Conservation (phyloP, 352 stramenopile genomes). For the Globisporangium lucens region DNA sequence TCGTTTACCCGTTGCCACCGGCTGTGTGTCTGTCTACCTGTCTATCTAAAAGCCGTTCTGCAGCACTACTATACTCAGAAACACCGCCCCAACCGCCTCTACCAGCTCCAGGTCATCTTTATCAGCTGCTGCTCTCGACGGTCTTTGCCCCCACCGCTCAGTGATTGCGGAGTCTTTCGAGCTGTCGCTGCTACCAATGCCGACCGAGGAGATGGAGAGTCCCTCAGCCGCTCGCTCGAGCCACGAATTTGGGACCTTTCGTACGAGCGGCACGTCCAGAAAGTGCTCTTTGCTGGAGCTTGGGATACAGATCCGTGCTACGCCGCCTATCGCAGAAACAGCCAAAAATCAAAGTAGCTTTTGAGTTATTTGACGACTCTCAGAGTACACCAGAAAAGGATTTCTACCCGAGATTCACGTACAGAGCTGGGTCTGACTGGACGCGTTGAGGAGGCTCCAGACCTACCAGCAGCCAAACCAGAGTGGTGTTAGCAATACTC, state of each 20-base stretch:
- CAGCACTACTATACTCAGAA: constrained; percentile 34
- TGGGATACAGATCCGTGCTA: constrained; percentile 31
- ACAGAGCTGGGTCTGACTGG: constrained; percentile 41
- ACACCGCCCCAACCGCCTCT: constrained; percentile 23
- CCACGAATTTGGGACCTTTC: constrained; percentile 14
- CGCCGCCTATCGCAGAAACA: constrained; percentile 23
- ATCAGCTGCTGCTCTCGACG: background rate
- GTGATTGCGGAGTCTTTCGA: background rate
- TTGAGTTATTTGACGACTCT: background rate
- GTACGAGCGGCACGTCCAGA: constrained; percentile 37
- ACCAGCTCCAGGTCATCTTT: background rate
- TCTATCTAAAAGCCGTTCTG: constrained; percentile 17
- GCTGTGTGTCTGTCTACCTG: no score
- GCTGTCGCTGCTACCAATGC: no score
- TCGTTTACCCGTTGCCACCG: background rate
- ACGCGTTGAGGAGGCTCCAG: constrained; percentile 37
- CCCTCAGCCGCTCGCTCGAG: constrained; percentile 22
- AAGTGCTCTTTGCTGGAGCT: constrained; percentile 36
- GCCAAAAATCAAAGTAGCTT: background rate
- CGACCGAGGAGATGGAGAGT: constrained; percentile 4
- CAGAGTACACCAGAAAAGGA: background rate
- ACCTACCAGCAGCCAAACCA: constrained; percentile 12
- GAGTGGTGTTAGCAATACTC: no score
- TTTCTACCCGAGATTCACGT: constrained; percentile 13
- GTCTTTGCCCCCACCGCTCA: background rate